Base-by-base conservation (phyloP, 139 green algal species). In the Zygnema cylindricum region DNA sequence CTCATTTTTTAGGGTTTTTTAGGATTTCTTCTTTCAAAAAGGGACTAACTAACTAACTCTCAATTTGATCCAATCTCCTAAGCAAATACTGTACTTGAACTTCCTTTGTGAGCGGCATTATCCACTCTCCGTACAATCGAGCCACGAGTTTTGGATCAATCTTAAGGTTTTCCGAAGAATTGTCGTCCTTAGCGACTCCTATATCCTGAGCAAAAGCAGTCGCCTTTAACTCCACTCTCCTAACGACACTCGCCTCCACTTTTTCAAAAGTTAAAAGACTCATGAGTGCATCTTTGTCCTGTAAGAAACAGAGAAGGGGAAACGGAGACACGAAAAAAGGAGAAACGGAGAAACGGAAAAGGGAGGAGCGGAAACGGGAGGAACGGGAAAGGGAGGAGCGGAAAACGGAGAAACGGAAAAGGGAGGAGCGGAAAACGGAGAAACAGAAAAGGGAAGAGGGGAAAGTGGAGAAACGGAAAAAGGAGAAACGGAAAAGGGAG, bases 81-180 rank as follows among this genome's bases (percentile, higher is more conserved):
- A 90, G 36, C 33, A 90, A 38, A 36, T 90, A 90, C 84, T 90
- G 30, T 16, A 99, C 95, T 86, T 98, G 94, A 25, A 99, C 97
- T 41, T 98, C 94, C 91, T 99, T 99, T 30, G 95, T 99, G 23
- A 99, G 93, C 2, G 97, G 97, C 96, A 99, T 99, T 2, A 99
- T 94, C 92, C 94, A 96, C 3, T 97, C 75, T 54, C 95, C 90
- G 86, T 99, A 99, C 79, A 99, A 87, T 25, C 94, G 41, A 0
- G 94, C 96, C 55, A 99, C 94, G 40, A 88, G 35, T 39, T 54
- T 35, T 55, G 73, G 35, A 69, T 69, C 35, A 85, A 89, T 89
- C 25, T 89, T 86, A 40, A 39, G 49, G 25, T 33, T 38, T 38
- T n/a, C n/a, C 21, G 63, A 25, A 7, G 35, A 21, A 49, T 35